Percentiles rank a stretch among this genome's conserved stretches.
phyloP scores from a whole-genome alignment of 371 early-diverging fungal species.

The Circinella minor region DNA sequence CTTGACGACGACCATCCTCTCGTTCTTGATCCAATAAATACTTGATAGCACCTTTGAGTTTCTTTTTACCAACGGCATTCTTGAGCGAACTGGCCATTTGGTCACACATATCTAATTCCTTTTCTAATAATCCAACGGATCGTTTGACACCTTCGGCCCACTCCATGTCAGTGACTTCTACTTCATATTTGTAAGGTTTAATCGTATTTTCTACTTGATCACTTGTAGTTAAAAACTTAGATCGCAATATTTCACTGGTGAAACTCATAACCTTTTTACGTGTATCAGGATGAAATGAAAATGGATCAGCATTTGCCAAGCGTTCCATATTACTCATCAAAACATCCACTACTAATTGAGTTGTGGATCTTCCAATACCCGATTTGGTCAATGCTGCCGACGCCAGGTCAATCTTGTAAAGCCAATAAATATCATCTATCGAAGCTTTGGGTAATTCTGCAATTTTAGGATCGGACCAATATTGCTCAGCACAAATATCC shows the following conservation, averaged over 20 bases:
- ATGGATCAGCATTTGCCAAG: conserved; percentile 82
- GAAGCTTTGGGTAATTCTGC: conserved; percentile 65
- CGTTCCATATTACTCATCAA: conserved; percentile 83
- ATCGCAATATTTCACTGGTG: conserved; percentile 81
- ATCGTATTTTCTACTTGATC: conserved; percentile 98
- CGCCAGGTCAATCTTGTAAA: conserved; percentile 80
- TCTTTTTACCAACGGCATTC: conserved; percentile 76
- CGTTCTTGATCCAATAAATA: conserved; percentile 60
- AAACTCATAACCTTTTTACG: conserved; percentile 82
- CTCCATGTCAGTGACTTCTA: conserved; percentile 90
- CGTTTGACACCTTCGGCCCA: conserved; percentile 90
- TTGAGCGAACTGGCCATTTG: conserved; percentile 76
- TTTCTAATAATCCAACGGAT: conserved; percentile 75
- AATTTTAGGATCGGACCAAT: conserved; percentile 87
- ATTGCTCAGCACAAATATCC: conserved; percentile 90
- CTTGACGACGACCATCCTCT: conserved; percentile 55
- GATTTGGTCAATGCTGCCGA: conserved; percentile 90
- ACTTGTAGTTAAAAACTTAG: conserved; percentile 84
- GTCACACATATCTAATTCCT: conserved; percentile 77
- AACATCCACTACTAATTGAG: conserved; percentile 90
- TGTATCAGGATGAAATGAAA: conserved; percentile 84
- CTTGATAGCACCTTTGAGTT: conserved; percentile 83
- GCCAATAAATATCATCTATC: conserved; percentile 76
- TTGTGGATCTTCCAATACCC: conserved; percentile 91
- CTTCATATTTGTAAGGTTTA: conserved; percentile 97